These are phyloP conservation scores for Collybia mongolica DNA, from an alignment of 768 basidiomycete genomes.

Conservation along the genomic window DNA sequence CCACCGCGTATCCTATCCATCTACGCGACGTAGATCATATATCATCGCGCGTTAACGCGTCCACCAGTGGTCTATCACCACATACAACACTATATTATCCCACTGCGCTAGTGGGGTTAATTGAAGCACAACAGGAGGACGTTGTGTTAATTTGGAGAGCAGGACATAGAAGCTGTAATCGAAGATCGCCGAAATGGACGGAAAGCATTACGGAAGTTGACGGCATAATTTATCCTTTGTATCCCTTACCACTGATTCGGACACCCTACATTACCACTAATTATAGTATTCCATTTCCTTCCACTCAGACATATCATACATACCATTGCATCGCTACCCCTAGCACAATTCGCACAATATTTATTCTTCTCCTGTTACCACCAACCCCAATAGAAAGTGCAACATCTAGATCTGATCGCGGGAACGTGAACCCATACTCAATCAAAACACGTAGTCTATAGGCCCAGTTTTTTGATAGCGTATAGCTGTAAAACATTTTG, in stretches of 20 bases:
- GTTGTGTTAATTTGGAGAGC: constrained; percentile 15
- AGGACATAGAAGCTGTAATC: constrained; percentile 14
- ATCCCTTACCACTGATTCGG: constrained; percentile 16
- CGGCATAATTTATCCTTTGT: constrained; percentile 13
- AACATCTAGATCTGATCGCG: too few relatives aligned
- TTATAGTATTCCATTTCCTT: neutral
- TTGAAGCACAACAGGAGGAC: constrained; percentile 2
- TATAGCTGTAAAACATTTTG: too few relatives aligned
- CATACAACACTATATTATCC: constrained; percentile 7
- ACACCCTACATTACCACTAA: constrained; percentile 1
- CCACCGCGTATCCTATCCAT: neutral
- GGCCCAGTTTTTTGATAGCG: too few relatives aligned
- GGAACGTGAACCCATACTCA: too few relatives aligned
- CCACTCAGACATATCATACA: neutral
- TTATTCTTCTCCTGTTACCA: too few relatives aligned
- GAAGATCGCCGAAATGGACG: constrained; percentile 27
- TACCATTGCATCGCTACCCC: neutral
- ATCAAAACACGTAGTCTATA: too few relatives aligned
- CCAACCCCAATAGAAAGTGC: too few relatives aligned
- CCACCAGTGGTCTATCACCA: neutral
- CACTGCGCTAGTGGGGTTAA: constrained; percentile 2
- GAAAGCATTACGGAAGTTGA: constrained; percentile 13
- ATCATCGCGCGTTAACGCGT: constrained; percentile 4
- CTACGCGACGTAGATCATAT: constrained; percentile 5
- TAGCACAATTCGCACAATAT: too few relatives aligned